Conservation (phyloP, 23 red algal genomes). For the Porphyridium purpureum region DNA sequence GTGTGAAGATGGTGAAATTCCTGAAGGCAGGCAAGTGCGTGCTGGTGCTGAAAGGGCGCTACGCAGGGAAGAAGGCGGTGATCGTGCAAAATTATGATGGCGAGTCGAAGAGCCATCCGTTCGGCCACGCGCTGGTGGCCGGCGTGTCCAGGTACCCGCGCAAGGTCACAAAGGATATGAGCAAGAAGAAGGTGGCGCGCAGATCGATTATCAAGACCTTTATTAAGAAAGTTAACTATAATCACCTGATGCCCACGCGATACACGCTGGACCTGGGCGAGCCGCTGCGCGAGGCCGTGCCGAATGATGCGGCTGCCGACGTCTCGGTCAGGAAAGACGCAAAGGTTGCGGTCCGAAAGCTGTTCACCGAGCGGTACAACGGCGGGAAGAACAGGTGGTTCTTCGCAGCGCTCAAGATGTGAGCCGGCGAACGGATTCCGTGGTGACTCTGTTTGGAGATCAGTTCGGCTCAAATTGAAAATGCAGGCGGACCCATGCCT, state of each 20-base stretch:
- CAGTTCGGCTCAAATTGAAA: too few species aligned
- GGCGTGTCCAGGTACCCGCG: conserved; percentile 78
- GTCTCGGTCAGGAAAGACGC: conserved; percentile 34
- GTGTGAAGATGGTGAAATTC: too few species aligned
- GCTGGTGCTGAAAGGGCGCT: conserved; percentile 57
- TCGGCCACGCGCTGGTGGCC: conserved; percentile 68
- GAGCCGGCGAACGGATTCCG: too few species aligned
- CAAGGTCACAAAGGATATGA: conserved; percentile 70
- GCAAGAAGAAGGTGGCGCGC: conserved; percentile 51
- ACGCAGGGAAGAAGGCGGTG: conserved; percentile 89
- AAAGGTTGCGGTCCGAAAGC: conserved; percentile 32
- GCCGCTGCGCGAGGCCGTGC: conserved; percentile 28
- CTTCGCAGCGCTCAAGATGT: conserved; percentile 43
- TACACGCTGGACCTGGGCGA: conserved; percentile 76
- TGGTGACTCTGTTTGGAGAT: too few species aligned
- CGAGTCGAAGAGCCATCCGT: conserved; percentile 58
- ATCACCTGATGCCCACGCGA: conserved; percentile 93
- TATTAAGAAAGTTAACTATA: conserved; percentile 90
- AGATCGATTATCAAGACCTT: conserved; percentile 60
- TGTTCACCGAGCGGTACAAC: conserved; percentile 64
- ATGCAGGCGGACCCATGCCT: too few species aligned
- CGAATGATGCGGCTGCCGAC: conserved; percentile 30
- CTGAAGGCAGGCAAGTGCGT: conserved; percentile 91
- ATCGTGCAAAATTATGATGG: conserved; percentile 81
- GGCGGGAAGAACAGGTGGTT: conserved; percentile 91